Conservation (phyloP, 140 eudicot genomes). For the Stevia rebaudiana region DNA sequence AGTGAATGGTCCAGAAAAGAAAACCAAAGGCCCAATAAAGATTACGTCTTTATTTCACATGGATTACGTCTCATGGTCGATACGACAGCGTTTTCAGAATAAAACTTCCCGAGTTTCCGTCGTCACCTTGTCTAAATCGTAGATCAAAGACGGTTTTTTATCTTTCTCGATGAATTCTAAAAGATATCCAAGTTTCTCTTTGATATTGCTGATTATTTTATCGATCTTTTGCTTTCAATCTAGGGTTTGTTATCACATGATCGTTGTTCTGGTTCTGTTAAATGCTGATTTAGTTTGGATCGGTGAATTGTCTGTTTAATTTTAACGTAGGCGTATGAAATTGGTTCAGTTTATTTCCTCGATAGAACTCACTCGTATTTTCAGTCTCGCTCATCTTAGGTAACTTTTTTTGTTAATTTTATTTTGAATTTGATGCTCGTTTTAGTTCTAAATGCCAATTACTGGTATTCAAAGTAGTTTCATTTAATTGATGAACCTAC, state of each 20-base stretch:
- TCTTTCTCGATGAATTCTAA: constrained; percentile 29
- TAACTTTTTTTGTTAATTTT: constrained; percentile 16
- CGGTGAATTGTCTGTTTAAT: background rate
- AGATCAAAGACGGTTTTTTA: constrained; percentile 23
- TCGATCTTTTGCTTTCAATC: constrained; percentile 36
- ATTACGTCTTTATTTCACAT: too few species aligned
- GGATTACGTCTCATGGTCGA: constrained; percentile 1
- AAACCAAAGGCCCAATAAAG: too few species aligned
- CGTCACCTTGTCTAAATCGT: constrained; percentile 15
- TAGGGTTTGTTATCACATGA: constrained; percentile 29
- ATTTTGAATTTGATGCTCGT: background rate
- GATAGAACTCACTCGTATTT: constrained; percentile 46
- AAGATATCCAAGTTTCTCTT: constrained; percentile 10
- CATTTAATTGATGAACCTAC: background rate
- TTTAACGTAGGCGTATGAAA: constrained; percentile 38
- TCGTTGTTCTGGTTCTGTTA: background rate
- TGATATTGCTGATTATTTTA: constrained; percentile 24
- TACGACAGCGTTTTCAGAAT: constrained; percentile 21
- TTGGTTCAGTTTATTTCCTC: constrained; percentile 58
- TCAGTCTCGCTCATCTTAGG: constrained; percentile 34
- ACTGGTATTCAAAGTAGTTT: background rate
- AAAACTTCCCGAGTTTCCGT: background rate
- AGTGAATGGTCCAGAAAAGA: too few species aligned
- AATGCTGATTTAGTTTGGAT: constrained; percentile 12
- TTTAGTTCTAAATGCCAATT: background rate